A percentile compares a stretch with the other conserved stretches of the same genome.
These are phyloP conservation scores for Emmonsia crescens DNA, from an alignment of 2,329 filamentous ascomycete species.

Conservation along the genomic window DNA sequence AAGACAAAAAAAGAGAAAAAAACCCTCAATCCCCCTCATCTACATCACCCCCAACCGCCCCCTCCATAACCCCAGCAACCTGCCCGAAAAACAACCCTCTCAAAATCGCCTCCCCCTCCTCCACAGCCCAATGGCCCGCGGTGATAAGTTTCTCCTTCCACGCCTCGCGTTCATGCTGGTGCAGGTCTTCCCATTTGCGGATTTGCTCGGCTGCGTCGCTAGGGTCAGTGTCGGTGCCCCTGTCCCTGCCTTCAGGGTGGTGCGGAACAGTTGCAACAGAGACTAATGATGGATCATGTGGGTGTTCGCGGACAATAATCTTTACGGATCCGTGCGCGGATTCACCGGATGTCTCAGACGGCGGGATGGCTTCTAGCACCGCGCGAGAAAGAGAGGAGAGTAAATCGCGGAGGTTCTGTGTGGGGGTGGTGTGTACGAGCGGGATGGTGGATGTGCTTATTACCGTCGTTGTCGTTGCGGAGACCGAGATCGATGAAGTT, in stretches of 20 bases:
- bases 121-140: constrained; percentile 68
- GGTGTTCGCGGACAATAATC: constrained; percentile 11
- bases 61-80: constrained; percentile 52
- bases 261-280: not conserved
- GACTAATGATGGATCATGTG: not conserved
- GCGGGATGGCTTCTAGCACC: constrained; percentile 15
- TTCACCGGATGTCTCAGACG: constrained; percentile 17
- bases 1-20: not conserved
- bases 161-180: constrained; percentile 47
- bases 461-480: not conserved
- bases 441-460: not conserved
- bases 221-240: not conserved
- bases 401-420: constrained; percentile 18
- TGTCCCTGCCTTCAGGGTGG: not conserved
- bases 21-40: not conserved
- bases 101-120: constrained; percentile 66
- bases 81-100: constrained; percentile 68
- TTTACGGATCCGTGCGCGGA: not conserved
- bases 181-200: constrained; percentile 59
- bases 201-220: not conserved
- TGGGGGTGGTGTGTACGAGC: constrained; percentile 7
- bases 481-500: not conserved
- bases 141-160: constrained; percentile 61
- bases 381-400: constrained; percentile 18
- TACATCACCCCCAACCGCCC: not conserved